Evolutionary conservation across 2,329 filamentous ascomycete species (phyloP).

Genomic region (Apiospora saccharicola): DNA sequence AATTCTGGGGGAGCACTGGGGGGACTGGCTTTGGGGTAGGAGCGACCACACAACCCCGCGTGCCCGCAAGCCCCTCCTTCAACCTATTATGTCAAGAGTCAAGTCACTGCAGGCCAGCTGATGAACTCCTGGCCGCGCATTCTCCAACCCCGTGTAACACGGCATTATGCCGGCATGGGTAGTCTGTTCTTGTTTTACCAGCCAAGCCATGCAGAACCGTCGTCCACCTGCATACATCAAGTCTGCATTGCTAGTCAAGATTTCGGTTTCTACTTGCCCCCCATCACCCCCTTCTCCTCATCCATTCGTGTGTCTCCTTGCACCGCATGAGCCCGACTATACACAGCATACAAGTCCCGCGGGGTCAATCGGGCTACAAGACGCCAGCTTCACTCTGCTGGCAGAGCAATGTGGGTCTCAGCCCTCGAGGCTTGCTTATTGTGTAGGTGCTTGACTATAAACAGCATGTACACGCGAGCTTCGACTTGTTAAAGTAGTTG

Average conservation of each 20-base stretch:
- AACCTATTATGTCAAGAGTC: background rate
- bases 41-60: background rate
- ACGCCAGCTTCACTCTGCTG: background rate
- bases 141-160: background rate
- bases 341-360: background rate
- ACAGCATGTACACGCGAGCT: constrained; percentile 1
- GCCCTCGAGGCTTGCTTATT: background rate
- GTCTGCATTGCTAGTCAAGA: background rate
- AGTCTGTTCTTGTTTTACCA: constrained; percentile 2
- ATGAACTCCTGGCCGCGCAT: background rate
- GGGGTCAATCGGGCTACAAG: background rate
- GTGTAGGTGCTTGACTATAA: background rate
- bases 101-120: background rate
- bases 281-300: no score
- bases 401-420: background rate
- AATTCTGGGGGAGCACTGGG: background rate
- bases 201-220: constrained; percentile 4
- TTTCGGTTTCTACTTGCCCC: background rate
- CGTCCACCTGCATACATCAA: constrained; percentile 4
- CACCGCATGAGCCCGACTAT: background rate
- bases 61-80: background rate
- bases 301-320: background rate
- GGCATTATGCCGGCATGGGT: constrained; percentile 1
- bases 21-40: background rate
- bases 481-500: background rate